Percentiles rank a stretch among this genome's conserved stretches.
Conservation (phyloP, 129 eudicot species). For the Centrapalus pauciflorus region DNA sequence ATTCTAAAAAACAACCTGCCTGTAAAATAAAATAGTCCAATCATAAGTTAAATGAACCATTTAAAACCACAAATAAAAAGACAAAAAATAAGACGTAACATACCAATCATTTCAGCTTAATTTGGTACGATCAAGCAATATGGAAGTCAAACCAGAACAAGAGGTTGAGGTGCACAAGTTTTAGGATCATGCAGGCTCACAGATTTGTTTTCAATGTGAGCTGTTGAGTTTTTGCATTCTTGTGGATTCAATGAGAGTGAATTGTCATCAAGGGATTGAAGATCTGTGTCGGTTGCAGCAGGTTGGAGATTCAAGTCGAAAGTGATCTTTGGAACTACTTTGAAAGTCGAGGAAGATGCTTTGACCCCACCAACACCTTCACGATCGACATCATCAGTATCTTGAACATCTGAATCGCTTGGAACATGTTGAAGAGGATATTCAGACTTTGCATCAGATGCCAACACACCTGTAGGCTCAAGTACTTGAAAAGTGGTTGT, state of each 20-base stretch:
- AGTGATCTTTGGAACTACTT: not conserved
- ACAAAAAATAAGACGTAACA: not conserved
- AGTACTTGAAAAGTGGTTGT: not conserved
- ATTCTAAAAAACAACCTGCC: constrained; percentile 15
- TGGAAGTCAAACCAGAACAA: constrained; percentile 20
- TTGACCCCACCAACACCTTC: not conserved
- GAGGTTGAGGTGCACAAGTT: constrained; percentile 21
- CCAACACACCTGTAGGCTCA: no score
- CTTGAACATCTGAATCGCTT: not conserved
- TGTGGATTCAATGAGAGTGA: constrained; percentile 17
- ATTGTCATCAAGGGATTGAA: constrained; percentile 10
- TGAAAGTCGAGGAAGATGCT: not conserved
- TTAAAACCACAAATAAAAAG: not conserved
- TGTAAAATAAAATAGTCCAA: not conserved
- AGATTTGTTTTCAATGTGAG: constrained; percentile 16
- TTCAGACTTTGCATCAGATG: not conserved
- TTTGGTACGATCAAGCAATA: no score
- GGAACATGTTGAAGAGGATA: not conserved
- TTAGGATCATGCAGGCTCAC: constrained; percentile 9
- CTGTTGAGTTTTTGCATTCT: constrained; percentile 18
- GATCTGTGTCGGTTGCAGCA: constrained; percentile 22
- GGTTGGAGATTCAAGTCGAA: constrained; percentile 32
- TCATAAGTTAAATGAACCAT: not conserved
- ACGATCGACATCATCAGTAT: constrained; percentile 9
- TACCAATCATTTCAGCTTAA: not conserved